Percentiles rank a stretch among this genome's conserved stretches.
Evolutionary conservation across 73 alveolate species (phyloP).

Genomic region (Paramecium octaurelia): DNA sequence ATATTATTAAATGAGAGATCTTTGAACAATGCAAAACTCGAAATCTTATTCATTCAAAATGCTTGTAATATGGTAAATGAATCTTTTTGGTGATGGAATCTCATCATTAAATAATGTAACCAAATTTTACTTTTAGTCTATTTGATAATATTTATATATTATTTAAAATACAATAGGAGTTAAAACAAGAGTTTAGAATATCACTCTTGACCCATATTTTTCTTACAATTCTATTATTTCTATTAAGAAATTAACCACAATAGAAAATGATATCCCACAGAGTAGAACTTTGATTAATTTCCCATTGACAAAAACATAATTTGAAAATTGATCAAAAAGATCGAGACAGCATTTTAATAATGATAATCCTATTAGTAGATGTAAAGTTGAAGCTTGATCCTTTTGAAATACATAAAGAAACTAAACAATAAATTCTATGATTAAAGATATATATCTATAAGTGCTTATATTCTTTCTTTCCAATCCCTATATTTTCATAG

Average conservation of each 20-base stretch:
- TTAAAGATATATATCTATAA: not conserved
- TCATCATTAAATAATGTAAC: not conserved
- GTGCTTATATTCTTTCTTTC: not conserved
- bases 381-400: not conserved
- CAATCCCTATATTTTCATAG: not conserved
- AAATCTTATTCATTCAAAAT: not conserved
- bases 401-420: not conserved
- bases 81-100: not conserved
- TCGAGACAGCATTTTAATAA: not conserved
- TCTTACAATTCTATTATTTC: not conserved
- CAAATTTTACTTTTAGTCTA: not conserved
- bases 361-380: not conserved
- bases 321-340: not conserved
- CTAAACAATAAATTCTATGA: not conserved
- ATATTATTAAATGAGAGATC: not conserved
- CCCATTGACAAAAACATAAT: not conserved
- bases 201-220: not conserved
- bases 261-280: not conserved
- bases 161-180: not conserved
- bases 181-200: not conserved
- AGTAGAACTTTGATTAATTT: not conserved
- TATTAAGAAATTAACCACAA: not conserved
- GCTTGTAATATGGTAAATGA: not conserved
- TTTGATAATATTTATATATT: not conserved
- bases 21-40: not conserved